Evolutionary conservation across 148 eudicot genomes (phyloP).

Genomic region (Tetragonia tetragonoides): DNA sequence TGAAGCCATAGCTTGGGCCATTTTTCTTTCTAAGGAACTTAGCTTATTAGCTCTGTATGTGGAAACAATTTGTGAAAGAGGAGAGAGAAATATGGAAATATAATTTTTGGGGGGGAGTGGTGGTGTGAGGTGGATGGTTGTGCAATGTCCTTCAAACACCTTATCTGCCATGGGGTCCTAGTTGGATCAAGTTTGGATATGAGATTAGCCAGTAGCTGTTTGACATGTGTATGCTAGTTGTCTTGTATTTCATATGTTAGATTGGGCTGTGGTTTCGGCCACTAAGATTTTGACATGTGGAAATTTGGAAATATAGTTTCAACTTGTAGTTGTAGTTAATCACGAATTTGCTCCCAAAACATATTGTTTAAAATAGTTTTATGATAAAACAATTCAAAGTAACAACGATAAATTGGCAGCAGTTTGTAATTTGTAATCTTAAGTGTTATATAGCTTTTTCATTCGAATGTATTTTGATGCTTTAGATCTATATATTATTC

Average conservation of each 20-base stretch:
- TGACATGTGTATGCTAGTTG: conserved; percentile 23
- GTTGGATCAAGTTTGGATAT: conserved; percentile 42
- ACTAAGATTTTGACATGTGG: conserved; percentile 7
- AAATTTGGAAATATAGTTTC: not conserved
- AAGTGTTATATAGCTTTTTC: no score
- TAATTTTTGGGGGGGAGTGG: conserved; percentile 10
- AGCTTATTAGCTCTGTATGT: no score
- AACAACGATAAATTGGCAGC: no score
- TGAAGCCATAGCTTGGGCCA: conserved; percentile 93
- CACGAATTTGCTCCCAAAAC: no score
- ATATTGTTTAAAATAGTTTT: no score
- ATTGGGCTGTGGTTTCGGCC: conserved; percentile 20
- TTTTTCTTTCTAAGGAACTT: conserved; percentile 1
- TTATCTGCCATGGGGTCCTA: conserved; percentile 32
- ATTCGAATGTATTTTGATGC: no score
- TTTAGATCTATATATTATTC: no score
- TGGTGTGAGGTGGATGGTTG: conserved; percentile 31
- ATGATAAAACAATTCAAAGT: no score
- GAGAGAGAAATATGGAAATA: conserved; percentile 24
- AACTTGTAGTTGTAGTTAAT: no score
- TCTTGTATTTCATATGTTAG: conserved; percentile 10
- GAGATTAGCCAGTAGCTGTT: conserved; percentile 15
- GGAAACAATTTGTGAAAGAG: not conserved
- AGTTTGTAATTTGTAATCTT: no score
- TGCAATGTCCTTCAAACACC: conserved; percentile 20